Conservation (phyloP, 495 filamentous ascomycete genomes). For the Daldinia caldariorum region DNA sequence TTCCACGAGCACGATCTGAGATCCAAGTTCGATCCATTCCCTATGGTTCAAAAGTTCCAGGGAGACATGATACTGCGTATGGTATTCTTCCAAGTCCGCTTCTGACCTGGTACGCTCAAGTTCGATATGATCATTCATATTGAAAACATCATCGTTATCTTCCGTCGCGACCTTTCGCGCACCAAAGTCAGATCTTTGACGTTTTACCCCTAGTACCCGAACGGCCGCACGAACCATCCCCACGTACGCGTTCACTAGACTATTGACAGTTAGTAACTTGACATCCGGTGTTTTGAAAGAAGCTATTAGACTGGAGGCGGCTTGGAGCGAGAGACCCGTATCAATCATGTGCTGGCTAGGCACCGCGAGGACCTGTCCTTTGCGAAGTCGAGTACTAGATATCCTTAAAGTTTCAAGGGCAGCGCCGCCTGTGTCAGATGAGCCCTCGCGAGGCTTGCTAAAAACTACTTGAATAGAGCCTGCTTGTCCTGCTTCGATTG, state of each 20-base stretch:
- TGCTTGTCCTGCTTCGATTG: constrained; percentile 81
- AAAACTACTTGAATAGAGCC: constrained; percentile 87
- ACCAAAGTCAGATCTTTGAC: constrained; percentile 36
- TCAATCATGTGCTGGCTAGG: constrained; percentile 61
- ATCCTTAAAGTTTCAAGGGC: constrained; percentile 41
- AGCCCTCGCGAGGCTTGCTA: constrained; percentile 41
- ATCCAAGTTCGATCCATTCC: constrained; percentile 88
- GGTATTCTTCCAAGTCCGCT: constrained; percentile 47
- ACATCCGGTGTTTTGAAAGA: constrained; percentile 55
- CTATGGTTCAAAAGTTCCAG: constrained; percentile 78
- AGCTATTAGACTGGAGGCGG: constrained; percentile 64
- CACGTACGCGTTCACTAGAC: constrained; percentile 81
- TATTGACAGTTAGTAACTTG: constrained; percentile 53
- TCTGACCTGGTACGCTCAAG: constrained; percentile 45
- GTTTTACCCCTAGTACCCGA: constrained; percentile 63
- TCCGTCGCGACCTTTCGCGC: constrained; percentile 45
- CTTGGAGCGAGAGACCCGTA: constrained; percentile 60
- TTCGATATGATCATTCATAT: constrained; percentile 66
- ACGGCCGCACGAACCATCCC: constrained; percentile 86
- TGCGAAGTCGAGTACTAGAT: constrained; percentile 67
- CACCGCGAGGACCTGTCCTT: constrained; percentile 82
- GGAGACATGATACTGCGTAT: constrained; percentile 68
- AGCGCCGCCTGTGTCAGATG: constrained; percentile 29
- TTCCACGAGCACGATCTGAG: constrained; percentile 75
- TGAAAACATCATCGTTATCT: constrained; percentile 70